Percentiles rank a stretch among this genome's conserved stretches.
Evolutionary conservation across 2,329 filamentous ascomycete genomes (phyloP).

Genomic region (Thelonectria discophora): DNA sequence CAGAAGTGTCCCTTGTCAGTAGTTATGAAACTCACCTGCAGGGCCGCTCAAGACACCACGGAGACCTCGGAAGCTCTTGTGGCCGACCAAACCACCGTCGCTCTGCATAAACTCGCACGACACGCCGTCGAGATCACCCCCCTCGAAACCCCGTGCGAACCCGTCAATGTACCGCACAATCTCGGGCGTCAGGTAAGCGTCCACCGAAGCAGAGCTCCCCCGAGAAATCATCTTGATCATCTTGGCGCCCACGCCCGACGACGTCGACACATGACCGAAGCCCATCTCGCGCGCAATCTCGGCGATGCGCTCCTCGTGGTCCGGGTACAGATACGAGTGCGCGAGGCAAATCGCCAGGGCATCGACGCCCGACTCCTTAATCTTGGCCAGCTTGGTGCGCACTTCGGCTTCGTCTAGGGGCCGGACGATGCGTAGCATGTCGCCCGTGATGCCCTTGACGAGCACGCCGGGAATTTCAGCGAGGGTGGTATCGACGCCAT

Average conservation of each 20-base stretch:
- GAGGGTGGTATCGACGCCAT: slow-evolving; percentile 55
- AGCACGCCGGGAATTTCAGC: slow-evolving; percentile 60
- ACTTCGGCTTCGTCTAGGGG: slow-evolving; percentile 63
- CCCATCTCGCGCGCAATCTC: slow-evolving; percentile 50
- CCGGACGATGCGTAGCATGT: slow-evolving; percentile 72
- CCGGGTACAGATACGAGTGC: slow-evolving; percentile 71
- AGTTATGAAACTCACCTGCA: slow-evolving; percentile 29
- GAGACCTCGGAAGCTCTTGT: slow-evolving; percentile 37
- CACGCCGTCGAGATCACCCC: slow-evolving; percentile 25
- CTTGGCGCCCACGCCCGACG: slow-evolving; percentile 46
- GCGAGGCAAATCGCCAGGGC: slow-evolving; percentile 68
- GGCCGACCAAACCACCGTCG: slow-evolving; percentile 39
- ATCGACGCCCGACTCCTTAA: slow-evolving; percentile 68
- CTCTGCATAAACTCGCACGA: slow-evolving; percentile 35
- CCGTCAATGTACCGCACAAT: slow-evolving; percentile 48
- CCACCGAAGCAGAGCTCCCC: slow-evolving; percentile 51
- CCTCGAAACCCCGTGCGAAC: slow-evolving; percentile 33
- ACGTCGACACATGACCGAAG: slow-evolving; percentile 50
- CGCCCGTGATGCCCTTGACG: slow-evolving; percentile 71
- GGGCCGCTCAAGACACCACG: slow-evolving; percentile 36
- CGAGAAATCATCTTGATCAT: slow-evolving; percentile 54
- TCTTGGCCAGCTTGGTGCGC: slow-evolving; percentile 62
- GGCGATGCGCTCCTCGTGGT: slow-evolving; percentile 59
- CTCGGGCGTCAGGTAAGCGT: slow-evolving; percentile 54
- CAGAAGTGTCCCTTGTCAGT: not conserved